Base-by-base conservation (phyloP, 2,329 filamentous ascomycete species). In the Arthrinium phaeospermum region DNA sequence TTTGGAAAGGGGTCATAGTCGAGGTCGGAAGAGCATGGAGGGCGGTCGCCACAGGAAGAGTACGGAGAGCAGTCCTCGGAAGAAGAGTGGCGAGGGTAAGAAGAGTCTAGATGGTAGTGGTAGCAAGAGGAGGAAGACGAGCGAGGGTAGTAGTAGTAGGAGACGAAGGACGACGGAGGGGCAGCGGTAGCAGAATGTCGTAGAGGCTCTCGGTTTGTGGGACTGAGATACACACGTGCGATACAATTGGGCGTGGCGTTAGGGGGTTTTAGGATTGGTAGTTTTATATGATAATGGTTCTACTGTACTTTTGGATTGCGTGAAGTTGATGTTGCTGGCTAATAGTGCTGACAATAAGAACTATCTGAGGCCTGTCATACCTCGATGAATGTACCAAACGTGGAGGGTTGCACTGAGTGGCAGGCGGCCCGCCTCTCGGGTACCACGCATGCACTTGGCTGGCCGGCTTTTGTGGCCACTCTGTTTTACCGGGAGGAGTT, bases 241-340 rank as follows among this genome's bases (percentile, higher is more conserved):
- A 22, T 22, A 24, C 46, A 24, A 27, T 24, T 12, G 34, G 34
- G 57, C 57, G 19, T 64, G 57, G 57, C 57, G 57, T 64, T 64
- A 13, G 22, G 30, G 57, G 57, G 57, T 37, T 41, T n/a, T n/a
- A 19, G 34, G 41, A 64, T 64, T n/a, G 19, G 57, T 41, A 64
- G 57, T 64, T 64, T 41, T 64, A 64, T n/a, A 64, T 64, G 57
- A 64, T n/a, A n/a, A 41, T 64, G 34, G 19, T 41, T 41, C 34
- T 27, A 30, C 57, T 41, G 0, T n/a, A 12, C 16, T 12, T 30
- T 13, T 19, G 13, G 4, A 30, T 30, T 14, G 24, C n/a, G 24
- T 30, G 47, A 8, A 3, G n/a, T 24, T 8, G 4, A 1, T 24
- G 47, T 1, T n/a, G 22, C 10, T 24, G n/a, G n/a, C 47, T 51